These are phyloP conservation scores for Skeletonema marinoi DNA, from an alignment of 108 stramenopile genomes.

Conservation along the genomic window DNA sequence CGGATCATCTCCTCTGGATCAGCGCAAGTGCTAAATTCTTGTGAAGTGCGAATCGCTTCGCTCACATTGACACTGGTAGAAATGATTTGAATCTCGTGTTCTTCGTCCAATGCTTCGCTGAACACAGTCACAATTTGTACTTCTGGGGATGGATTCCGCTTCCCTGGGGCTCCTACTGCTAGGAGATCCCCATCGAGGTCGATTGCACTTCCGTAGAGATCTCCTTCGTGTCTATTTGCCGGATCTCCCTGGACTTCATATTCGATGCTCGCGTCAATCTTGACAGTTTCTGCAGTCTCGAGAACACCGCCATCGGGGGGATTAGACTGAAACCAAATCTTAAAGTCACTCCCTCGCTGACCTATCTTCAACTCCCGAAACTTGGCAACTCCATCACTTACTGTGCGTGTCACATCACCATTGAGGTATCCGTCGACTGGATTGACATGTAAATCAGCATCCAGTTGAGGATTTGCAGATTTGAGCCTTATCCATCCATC, in stretches of 20 bases:
- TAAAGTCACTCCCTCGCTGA: conserved; percentile 61
- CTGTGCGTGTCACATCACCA: conserved; percentile 34
- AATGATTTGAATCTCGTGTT: conserved; percentile 51
- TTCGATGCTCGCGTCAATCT: conserved; percentile 47
- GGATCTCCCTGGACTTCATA: conserved; percentile 57
- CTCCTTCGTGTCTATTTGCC: conserved; percentile 43
- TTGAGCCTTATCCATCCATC: conserved; percentile 41
- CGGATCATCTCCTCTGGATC: conserved; percentile 45
- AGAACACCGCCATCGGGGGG: conserved; percentile 5
- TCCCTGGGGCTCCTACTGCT: conserved; percentile 57
- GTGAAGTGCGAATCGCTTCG: conserved; percentile 42
- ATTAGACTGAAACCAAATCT: conserved; percentile 49
- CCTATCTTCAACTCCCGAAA: conserved; percentile 63
- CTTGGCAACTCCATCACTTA: conserved; percentile 50
- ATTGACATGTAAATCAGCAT: conserved; percentile 70
- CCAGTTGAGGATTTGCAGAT: conserved; percentile 43
- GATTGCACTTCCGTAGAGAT: conserved; percentile 44
- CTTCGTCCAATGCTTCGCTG: conserved; percentile 29
- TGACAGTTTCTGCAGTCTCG: conserved; percentile 17
- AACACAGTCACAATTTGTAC: conserved; percentile 59
- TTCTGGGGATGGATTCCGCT: conserved; percentile 47
- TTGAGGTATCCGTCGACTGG: conserved; percentile 53
- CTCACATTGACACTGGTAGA: conserved; percentile 36
- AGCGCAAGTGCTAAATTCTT: conserved; percentile 61
- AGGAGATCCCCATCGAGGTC: conserved; percentile 27